These are phyloP conservation scores for Aspergillus sp. DNA, from an alignment of 2,329 filamentous ascomycete genomes.

Conservation along the genomic window DNA sequence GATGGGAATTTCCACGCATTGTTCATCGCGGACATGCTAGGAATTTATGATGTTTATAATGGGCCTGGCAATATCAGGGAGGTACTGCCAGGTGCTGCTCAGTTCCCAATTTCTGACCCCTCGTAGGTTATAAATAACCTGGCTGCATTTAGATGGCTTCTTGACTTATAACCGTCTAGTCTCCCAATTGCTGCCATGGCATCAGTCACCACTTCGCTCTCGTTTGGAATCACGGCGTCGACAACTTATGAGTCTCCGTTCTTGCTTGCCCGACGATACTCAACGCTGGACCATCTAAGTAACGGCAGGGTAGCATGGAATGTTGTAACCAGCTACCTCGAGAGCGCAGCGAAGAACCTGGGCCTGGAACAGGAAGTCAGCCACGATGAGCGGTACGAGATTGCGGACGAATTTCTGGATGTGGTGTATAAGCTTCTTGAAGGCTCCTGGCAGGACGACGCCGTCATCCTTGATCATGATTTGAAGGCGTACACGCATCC, in stretches of 20 bases:
- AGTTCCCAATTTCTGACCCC: no score
- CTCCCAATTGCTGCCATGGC: constrained; percentile 44
- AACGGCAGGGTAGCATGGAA: constrained; percentile 52
- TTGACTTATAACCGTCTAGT: no score
- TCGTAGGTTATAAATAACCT: no score
- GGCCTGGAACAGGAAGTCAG: constrained; percentile 41
- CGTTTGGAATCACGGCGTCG: constrained; percentile 51
- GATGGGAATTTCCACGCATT: no score
- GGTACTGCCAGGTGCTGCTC: no score
- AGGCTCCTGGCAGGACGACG: constrained; percentile 47
- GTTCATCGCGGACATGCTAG: no score
- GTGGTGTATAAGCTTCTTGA: constrained; percentile 51
- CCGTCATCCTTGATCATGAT: constrained; percentile 18
- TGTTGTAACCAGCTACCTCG: constrained; percentile 48
- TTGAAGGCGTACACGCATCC: constrained; percentile 10
- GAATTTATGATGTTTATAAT: no score
- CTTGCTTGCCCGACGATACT: constrained; percentile 52
- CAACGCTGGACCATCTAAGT: constrained; percentile 52
- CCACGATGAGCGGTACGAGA: constrained; percentile 48
- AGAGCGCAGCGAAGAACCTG: constrained; percentile 43
- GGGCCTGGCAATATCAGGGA: no score
- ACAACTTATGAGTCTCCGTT: constrained; percentile 55
- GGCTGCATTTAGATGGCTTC: no score
- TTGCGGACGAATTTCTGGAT: constrained; percentile 47
- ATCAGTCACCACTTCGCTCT: constrained; percentile 43